Conservation (phyloP, 2,329 filamentous ascomycete species). For the Dissoconium aciculare region DNA sequence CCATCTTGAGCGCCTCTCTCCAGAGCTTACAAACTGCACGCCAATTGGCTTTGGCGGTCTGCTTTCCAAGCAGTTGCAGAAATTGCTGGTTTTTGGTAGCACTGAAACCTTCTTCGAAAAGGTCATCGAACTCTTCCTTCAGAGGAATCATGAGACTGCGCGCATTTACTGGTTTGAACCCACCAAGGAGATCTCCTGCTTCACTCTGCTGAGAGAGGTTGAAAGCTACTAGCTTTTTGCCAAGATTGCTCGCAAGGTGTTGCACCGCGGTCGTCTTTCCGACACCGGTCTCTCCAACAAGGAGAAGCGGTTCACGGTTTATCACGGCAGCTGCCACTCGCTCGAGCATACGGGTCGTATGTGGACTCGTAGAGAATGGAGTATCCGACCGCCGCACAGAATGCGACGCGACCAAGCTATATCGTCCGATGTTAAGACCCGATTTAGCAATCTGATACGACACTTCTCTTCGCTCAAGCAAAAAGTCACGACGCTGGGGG, state of each 20-base stretch:
- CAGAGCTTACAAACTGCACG: slow-evolving; percentile 70
- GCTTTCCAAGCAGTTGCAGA: slow-evolving; percentile 63
- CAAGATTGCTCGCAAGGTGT: slow-evolving; percentile 69
- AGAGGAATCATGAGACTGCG: slow-evolving; percentile 75
- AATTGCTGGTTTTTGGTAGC: slow-evolving; percentile 77
- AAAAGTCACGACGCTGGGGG: slow-evolving; percentile 64
- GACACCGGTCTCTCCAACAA: slow-evolving; percentile 98
- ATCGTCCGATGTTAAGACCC: slow-evolving; percentile 19
- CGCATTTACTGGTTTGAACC: slow-evolving; percentile 90
- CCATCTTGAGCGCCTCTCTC: slow-evolving; percentile 80
- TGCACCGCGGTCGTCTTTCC: slow-evolving; percentile 96
- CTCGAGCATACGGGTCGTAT: slow-evolving; percentile 73
- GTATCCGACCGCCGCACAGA: slow-evolving; percentile 24
- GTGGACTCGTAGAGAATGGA: slow-evolving; percentile 76
- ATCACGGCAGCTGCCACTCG: slow-evolving; percentile 73
- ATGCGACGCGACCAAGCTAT: slow-evolving; percentile 15
- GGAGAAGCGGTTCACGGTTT: slow-evolving; percentile 71
- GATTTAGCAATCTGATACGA: slow-evolving; percentile 38
- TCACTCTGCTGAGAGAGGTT: slow-evolving; percentile 98
- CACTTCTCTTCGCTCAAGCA: slow-evolving; percentile 58
- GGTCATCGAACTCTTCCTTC: slow-evolving; percentile 82
- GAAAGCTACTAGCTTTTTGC: slow-evolving; percentile 77
- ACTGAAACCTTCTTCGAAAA: slow-evolving; percentile 81
- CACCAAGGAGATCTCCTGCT: slow-evolving; percentile 84
- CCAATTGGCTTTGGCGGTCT: slow-evolving; percentile 73